Conservation (phyloP, 129 eudicot species). For the Tagetes patula region DNA sequence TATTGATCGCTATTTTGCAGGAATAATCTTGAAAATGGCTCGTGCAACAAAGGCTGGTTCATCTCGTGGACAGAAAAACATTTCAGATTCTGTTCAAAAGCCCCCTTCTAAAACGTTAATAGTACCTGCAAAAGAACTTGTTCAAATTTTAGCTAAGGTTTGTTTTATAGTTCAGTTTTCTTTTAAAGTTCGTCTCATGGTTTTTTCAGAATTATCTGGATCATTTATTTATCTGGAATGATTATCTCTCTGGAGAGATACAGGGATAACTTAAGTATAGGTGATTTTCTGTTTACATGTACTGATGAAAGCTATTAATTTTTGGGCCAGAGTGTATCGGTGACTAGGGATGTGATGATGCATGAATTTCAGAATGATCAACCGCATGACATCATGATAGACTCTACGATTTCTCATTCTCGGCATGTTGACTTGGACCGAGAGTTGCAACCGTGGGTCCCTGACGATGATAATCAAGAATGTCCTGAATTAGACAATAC, state of each 20-base stretch:
- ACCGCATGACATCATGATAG: conserved; percentile 78
- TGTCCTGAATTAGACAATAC: conserved; percentile 82
- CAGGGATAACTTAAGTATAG: not conserved
- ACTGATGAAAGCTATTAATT: conserved; percentile 11
- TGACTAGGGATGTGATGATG: conserved; percentile 60
- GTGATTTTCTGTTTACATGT: conserved; percentile 4
- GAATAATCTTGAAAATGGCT: conserved; percentile 93
- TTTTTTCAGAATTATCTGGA: not conserved
- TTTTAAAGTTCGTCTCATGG: not conserved
- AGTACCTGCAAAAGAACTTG: conserved; percentile 76
- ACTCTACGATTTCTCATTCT: conserved; percentile 80
- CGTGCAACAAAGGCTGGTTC: conserved; percentile 62
- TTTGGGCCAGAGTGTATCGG: conserved; percentile 69
- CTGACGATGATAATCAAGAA: conserved; percentile 67
- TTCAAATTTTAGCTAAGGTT: conserved; percentile 95
- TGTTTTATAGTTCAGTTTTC: conserved; percentile 9
- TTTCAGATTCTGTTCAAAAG: conserved; percentile 50
- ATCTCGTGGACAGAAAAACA: conserved; percentile 52
- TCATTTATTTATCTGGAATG: not conserved
- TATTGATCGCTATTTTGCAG: conserved; percentile 35
- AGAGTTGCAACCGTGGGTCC: conserved; percentile 87
- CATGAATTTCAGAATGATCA: conserved; percentile 58
- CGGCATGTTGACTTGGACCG: conserved; percentile 74
- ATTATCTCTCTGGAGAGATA: not conserved
- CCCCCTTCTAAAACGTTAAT: conserved; percentile 70